Evolutionary conservation across 2,329 filamentous ascomycete genomes (phyloP), one percentile per base, ranked within the genome.

Genomic region (Alternaria sp.): DNA sequence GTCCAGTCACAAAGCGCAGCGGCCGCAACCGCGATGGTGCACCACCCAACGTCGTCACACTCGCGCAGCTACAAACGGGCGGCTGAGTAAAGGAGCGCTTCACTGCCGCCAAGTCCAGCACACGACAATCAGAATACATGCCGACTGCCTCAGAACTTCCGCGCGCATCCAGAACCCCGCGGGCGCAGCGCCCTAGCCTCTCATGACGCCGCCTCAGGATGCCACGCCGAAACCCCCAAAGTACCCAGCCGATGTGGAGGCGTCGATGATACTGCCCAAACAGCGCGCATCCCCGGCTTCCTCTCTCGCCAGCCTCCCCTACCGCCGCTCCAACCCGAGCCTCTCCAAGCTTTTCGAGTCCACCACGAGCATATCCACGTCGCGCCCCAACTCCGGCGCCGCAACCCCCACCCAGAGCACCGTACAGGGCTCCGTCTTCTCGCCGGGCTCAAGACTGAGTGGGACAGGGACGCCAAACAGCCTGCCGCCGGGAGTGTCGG

Each of bases 251-350:
- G 89, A 91, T 74, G 83, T 88, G 76, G 89, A 89, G 69, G 85
- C 88, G 71, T 87, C 90, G 62, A 82, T 86, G 76, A 79, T 81
- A 60, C 79, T 89, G 62, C 86, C 88, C 67, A 92, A 90, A 81
- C 87, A 90, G 61, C 82, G 84, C 65, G 81, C 75, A 55, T 83
- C 82, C 58, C 91, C 75, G 83, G 89, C 77, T 79, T 89, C 70
- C 85, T 91, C 81, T 84, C 83, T 91, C 40, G 80, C 83, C 19
- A 81, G 83, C 2, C 80, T 89, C 15, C 85, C 87, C 21, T 87
- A 85, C 70, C 83, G 85, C 49, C 80, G 83, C 25, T 85, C 83
- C 19, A 86, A 85, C 67, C 81, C 83, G 30, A 86, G 85, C 36
- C 79, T 86, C 45, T 83, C 84, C 53, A 83, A 83, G 67, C 77